These are phyloP conservation scores for Gloeopeniophorella convolvens DNA, from an alignment of 768 basidiomycete genomes.

Conservation along the genomic window DNA sequence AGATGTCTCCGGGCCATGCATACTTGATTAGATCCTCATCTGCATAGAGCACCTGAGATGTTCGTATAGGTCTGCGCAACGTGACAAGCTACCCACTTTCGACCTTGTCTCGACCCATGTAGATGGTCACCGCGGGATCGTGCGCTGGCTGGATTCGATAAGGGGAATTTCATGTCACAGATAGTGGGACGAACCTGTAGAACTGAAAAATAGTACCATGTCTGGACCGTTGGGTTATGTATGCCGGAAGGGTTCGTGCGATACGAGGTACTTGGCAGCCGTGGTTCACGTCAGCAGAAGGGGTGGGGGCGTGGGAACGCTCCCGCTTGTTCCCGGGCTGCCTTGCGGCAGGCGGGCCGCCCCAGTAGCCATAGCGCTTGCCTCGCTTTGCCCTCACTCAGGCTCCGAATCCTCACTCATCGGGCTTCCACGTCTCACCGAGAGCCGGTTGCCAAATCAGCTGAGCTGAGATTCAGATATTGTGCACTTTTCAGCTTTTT, in stretches of 20 bases:
- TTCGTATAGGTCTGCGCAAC: background rate
- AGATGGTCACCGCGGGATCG: conserved; percentile 63
- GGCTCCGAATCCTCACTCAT: too few species aligned
- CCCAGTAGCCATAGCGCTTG: too few species aligned
- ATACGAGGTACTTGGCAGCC: background rate
- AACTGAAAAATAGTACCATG: conserved; percentile 22
- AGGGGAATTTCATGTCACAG: background rate
- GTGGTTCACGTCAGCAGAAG: background rate
- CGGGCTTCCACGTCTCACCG: too few species aligned
- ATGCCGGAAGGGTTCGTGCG: too few species aligned
- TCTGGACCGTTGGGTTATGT: too few species aligned
- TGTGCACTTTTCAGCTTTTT: too few species aligned
- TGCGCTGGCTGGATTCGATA: conserved; percentile 34
- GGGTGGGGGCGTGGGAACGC: too few species aligned
- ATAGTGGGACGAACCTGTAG: conserved; percentile 13
- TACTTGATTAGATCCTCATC: conserved; percentile 96
- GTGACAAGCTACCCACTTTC: conserved; percentile 65
- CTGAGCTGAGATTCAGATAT: too few species aligned
- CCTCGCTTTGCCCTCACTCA: too few species aligned
- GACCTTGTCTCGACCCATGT: conserved; percentile 97
- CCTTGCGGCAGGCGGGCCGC: too few species aligned
- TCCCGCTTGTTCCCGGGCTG: too few species aligned
- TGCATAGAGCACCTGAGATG: conserved; percentile 27
- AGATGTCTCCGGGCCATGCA: conserved; percentile 81
- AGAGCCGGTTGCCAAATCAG: too few species aligned